A percentile compares a stretch with the other conserved stretches of the same genome.
These are phyloP conservation scores for Pythium rishiriense DNA, from an alignment of 352 stramenopile species.

Conservation along the genomic window DNA sequence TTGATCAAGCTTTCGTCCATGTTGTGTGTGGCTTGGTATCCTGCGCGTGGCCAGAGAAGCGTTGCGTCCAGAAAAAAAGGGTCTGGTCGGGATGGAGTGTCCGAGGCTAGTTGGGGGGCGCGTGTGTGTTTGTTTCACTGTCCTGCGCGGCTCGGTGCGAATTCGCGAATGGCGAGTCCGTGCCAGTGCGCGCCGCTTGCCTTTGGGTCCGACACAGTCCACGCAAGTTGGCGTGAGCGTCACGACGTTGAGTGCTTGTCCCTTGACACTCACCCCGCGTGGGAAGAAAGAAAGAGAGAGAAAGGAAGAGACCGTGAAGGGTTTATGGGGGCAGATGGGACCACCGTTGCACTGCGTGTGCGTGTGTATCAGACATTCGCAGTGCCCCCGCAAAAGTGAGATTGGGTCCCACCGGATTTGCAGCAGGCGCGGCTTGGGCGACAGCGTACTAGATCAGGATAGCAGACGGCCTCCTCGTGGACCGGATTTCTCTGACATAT, in stretches of 20 bases:
- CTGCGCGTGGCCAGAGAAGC: neutral
- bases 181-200: too few relatives aligned
- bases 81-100: neutral
- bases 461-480: neutral
- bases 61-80: neutral
- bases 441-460: neutral
- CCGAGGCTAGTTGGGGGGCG: neutral
- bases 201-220: too few relatives aligned
- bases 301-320: neutral
- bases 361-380: constrained; percentile 3
- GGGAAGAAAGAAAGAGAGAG: neutral
- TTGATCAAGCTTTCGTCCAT: constrained; percentile 7
- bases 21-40: neutral
- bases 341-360: neutral
- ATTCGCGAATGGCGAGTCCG: neutral
- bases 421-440: neutral
- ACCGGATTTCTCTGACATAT: constrained; percentile 17
- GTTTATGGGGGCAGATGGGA: constrained; percentile 1
- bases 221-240: neutral
- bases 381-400: constrained; percentile 1
- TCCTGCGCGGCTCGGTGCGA: neutral
- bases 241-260: constrained; percentile 1
- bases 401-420: neutral
- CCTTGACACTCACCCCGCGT: neutral
- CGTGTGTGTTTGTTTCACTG: neutral